Evolutionary conservation across 805 yeast genomes (phyloP).

Genomic region (Cyberlindnera galapagoensis): DNA sequence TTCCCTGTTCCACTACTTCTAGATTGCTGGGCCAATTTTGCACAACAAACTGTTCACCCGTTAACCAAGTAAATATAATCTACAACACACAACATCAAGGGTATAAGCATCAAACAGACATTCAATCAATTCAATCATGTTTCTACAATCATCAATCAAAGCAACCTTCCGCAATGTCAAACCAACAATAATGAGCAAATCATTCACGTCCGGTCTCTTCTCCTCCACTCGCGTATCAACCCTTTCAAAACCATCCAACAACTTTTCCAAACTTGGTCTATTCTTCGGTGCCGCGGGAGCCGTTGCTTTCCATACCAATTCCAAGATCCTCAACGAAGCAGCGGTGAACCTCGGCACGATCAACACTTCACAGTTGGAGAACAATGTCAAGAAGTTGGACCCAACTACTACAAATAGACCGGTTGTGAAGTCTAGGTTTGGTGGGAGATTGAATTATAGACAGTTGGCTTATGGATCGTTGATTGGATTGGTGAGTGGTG

Average conservation of each 20-base stretch:
- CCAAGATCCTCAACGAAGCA: conserved; percentile 20
- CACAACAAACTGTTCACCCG: no score
- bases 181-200: no score
- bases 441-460: conserved; percentile 45
- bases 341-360: conserved; percentile 20
- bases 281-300: conserved; percentile 22
- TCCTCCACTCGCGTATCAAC: no score
- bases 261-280: conserved; percentile 14
- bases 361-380: conserved; percentile 9
- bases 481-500: conserved; percentile 51
- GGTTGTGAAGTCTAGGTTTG: conserved; percentile 23
- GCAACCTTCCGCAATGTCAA: neutral
- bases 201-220: no score
- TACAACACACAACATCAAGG: no score
- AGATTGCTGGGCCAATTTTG: no score
- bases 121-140: no score
- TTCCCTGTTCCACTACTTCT: no score
- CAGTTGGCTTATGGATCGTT: conserved; percentile 57
- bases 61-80: no score
- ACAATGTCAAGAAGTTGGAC: conserved; percentile 8
- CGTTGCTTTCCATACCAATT: conserved; percentile 13
- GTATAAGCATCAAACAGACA: no score
- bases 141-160: conserved; percentile 1
- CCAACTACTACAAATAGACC: conserved; percentile 9
- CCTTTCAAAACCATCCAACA: no score